Evolutionary conservation across 495 filamentous ascomycete species (phyloP).

Genomic region (Neurospora sp.): DNA sequence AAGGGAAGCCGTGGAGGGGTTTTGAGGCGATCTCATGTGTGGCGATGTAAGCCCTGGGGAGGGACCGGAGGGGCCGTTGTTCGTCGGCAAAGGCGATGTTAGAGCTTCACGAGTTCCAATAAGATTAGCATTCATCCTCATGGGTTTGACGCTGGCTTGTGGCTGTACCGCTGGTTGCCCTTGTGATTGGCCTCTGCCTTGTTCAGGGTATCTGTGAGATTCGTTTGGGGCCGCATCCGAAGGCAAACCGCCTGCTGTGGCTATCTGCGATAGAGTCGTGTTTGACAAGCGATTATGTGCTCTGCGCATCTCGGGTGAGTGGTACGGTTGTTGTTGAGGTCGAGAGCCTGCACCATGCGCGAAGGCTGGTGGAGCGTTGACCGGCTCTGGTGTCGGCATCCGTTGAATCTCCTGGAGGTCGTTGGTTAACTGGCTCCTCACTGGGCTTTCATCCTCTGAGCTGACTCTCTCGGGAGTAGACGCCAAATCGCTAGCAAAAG

Average conservation of each 20-base stretch:
- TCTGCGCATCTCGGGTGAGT: slow-evolving; percentile 62
- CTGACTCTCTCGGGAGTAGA: slow-evolving; percentile 46
- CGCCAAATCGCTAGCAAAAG: slow-evolving; percentile 29
- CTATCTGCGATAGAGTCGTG: slow-evolving; percentile 68
- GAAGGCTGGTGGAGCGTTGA: slow-evolving; percentile 67
- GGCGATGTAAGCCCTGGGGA: slow-evolving; percentile 26
- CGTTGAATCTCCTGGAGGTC: slow-evolving; percentile 44
- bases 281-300: slow-evolving; percentile 74
- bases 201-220: not conserved
- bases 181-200: slow-evolving; percentile 4
- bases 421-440: slow-evolving; percentile 20
- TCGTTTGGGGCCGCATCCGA: slow-evolving; percentile 7
- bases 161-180: slow-evolving; percentile 38
- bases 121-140: slow-evolving; percentile 41
- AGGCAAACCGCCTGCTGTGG: slow-evolving; percentile 47
- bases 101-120: slow-evolving; percentile 41
- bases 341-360: slow-evolving; percentile 37
- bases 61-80: slow-evolving; percentile 10
- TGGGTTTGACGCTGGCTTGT: slow-evolving; percentile 29
- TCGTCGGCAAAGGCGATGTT: slow-evolving; percentile 21
- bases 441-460: slow-evolving; percentile 43
- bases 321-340: slow-evolving; percentile 57
- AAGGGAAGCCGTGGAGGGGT: slow-evolving; percentile 29
- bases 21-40: slow-evolving; percentile 18
- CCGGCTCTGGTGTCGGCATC: slow-evolving; percentile 58